phyloP scores from a whole-genome alignment of 2,329 filamentous ascomycete species.

The Hypocreales sp. region DNA sequence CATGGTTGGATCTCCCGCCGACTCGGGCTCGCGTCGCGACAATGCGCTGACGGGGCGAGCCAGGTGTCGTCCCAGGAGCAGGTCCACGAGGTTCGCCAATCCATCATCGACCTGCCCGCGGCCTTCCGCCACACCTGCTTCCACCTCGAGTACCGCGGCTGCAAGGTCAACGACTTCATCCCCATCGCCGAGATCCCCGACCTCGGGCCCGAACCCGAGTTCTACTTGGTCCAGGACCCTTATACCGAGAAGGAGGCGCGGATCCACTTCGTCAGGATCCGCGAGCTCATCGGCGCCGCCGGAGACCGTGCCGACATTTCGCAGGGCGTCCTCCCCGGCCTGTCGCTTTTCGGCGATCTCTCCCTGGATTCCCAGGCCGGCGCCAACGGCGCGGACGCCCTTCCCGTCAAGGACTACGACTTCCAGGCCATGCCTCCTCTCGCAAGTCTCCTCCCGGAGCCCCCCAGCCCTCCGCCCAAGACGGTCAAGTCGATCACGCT shows the following conservation, averaged over 20 bases:
- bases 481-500: constrained; percentile 80
- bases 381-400: constrained; percentile 9
- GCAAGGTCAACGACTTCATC: constrained; percentile 88
- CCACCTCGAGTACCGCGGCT: constrained; percentile 80
- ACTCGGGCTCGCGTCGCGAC: not conserved
- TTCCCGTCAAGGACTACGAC: constrained; percentile 55
- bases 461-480: constrained; percentile 59
- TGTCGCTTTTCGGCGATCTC: constrained; percentile 76
- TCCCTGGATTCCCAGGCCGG: constrained; percentile 30
- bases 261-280: constrained; percentile 79
- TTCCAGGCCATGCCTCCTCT: constrained; percentile 55
- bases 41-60: constrained; percentile 2
- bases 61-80: constrained; percentile 89
- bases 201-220: constrained; percentile 60
- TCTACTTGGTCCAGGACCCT: constrained; percentile 77
- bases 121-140: constrained; percentile 98
- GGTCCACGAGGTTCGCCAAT: constrained; percentile 92
- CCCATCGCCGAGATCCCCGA: constrained; percentile 80
- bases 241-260: constrained; percentile 98
- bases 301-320: constrained; percentile 77
- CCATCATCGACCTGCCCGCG: constrained; percentile 80
- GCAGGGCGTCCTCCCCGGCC: constrained; percentile 70
- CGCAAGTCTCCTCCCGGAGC: constrained; percentile 53
- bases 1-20: constrained; percentile 42
- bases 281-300: constrained; percentile 85